These are phyloP conservation scores for Elymus sibiricus DNA, from an alignment of 176 grass and related monocot species.

Conservation along the genomic window DNA sequence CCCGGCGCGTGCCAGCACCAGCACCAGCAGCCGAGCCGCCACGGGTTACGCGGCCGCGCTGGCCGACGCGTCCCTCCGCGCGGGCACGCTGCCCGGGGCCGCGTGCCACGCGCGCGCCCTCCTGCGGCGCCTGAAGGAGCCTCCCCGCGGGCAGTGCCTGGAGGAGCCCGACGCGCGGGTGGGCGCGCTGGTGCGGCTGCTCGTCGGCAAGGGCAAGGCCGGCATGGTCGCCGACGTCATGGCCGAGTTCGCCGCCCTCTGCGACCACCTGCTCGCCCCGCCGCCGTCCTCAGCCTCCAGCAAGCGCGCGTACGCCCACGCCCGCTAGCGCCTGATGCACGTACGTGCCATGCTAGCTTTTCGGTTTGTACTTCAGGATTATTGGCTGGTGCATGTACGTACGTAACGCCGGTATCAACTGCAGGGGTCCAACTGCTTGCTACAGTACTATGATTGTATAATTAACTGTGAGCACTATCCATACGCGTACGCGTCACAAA, in stretches of 20 bases:
- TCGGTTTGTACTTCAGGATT: neutral
- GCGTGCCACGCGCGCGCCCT: conserved; percentile 25
- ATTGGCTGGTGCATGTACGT: no score
- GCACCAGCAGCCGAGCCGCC: conserved; percentile 13
- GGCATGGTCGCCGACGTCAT: conserved; percentile 35
- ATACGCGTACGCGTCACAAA: neutral
- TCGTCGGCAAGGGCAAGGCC: conserved; percentile 33
- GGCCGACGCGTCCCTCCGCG: conserved; percentile 28
- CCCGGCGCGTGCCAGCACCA: neutral
- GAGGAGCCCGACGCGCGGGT: conserved; percentile 20
- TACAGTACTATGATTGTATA: neutral
- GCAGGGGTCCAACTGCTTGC: no score
- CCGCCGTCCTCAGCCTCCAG: neutral
- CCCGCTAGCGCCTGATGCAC: neutral
- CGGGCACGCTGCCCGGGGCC: conserved; percentile 25
- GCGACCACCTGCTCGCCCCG: conserved; percentile 17
- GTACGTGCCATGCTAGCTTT: neutral
- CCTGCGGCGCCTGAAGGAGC: neutral
- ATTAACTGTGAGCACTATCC: neutral
- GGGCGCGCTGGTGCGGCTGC: conserved; percentile 41
- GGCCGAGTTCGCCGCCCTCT: conserved; percentile 43
- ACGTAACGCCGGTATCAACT: no score
- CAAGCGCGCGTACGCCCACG: neutral
- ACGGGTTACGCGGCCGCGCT: conserved; percentile 45
- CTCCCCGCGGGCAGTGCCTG: neutral